These are phyloP conservation scores for Tetracladium setigerum DNA, from an alignment of 495 filamentous ascomycete genomes.

Conservation along the genomic window DNA sequence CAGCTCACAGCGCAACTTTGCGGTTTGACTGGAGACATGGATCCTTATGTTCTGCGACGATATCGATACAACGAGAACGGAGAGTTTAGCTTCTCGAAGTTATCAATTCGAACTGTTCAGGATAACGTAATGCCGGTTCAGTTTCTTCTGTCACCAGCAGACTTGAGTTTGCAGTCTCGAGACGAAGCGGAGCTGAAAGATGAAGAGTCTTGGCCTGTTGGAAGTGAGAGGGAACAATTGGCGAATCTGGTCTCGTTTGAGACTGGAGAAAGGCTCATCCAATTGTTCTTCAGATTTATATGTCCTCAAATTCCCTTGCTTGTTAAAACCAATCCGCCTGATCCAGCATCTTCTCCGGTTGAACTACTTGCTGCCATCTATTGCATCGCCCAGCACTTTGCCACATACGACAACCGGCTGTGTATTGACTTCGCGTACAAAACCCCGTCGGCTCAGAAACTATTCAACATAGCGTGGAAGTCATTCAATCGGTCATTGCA, in stretches of 20 bases:
- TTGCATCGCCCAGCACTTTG: not conserved
- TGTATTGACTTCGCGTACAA: not conserved
- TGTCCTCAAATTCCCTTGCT: not conserved
- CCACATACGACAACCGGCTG: not conserved
- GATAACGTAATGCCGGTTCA: not conserved
- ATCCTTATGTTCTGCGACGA: not conserved
- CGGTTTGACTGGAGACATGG: not conserved
- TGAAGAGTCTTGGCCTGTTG: not conserved
- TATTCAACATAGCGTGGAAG: not conserved
- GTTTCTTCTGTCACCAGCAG: not conserved
- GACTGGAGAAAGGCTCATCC: not conserved
- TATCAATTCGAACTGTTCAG: not conserved
- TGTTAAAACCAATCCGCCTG: not conserved
- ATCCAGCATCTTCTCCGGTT: not conserved
- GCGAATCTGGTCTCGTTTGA: not conserved
- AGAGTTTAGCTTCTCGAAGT: not conserved
- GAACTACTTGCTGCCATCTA: not conserved
- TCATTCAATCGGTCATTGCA: not conserved
- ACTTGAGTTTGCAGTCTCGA: not conserved
- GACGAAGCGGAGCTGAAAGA: not conserved
- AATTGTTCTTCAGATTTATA: not conserved
- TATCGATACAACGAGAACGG: not conserved
- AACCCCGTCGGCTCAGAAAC: not conserved
- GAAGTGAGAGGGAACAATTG: not conserved
- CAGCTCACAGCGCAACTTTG: not conserved